Evolutionary conservation across 2,329 filamentous ascomycete genomes (phyloP), one percentile per base, ranked within the genome.

Genomic region (Epicoccum sorghinum): DNA sequence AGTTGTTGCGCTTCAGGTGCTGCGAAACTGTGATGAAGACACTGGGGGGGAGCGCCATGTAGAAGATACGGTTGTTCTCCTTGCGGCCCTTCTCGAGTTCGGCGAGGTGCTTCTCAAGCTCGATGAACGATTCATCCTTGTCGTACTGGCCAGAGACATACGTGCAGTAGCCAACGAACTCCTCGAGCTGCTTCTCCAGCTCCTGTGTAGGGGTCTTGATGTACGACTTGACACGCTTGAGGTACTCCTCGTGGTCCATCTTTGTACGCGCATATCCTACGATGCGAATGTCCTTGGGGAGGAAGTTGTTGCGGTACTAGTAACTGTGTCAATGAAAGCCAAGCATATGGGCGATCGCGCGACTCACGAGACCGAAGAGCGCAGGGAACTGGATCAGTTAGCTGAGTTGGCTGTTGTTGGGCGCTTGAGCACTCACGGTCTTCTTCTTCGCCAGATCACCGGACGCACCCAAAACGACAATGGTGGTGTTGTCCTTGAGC

Each of bases 361-460:
- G 59, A 87, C 93, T 84, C 86, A 97, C 93, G 72, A 99, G 87
- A 68, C 95, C 95, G 76, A 99, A 99, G 52, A 99, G 87, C 57
- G 95, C 95, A 64, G 95, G 95, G 81, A 96, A 99, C 90, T 96
- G 58, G 23, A 41, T 18, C n/a, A 24, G 58, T 72, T 52, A 73
- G 72, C 55, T 50, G 40, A 33, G 14, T 48, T 53, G 40, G 8
- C 12, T 47, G 33, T 38, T 12, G 24, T 55, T 55, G 41, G 37
- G 23, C 39, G 41, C 41, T 47, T 18, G 47, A 47, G 64, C 53
- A 76, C 86, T 76, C 80, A 96, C 92, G 40, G 95, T 99, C 88
- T 99, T 99, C 89, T 99, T 99, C 86, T 99, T 99, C 46, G 95
- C 95, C 66, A 99, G 82, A 83, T 99, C 95, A 71, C 95, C 95